Conservation (phyloP, 2,329 filamentous ascomycete species). For the Fusarium haematococcum region DNA sequence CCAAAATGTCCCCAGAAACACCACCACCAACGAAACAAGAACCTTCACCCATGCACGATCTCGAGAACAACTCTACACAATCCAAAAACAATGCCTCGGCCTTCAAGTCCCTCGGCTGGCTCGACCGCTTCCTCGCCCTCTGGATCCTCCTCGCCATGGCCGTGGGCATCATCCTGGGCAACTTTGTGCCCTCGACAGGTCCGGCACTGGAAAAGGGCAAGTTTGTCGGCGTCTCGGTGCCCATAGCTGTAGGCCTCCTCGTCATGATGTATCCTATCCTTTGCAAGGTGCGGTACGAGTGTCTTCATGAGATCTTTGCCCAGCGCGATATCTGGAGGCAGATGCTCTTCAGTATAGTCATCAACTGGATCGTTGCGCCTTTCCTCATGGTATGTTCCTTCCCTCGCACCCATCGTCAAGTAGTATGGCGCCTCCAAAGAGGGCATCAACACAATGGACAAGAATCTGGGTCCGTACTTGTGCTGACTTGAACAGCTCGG, state of each 20-base stretch:
- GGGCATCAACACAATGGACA: no score
- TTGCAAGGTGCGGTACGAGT: conserved; percentile 86
- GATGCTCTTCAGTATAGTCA: conserved; percentile 78
- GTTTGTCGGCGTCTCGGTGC: conserved; percentile 77
- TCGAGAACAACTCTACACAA: conserved; percentile 10
- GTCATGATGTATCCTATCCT: conserved; percentile 97
- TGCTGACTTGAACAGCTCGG: conserved; percentile 60
- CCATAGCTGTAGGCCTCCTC: conserved; percentile 81
- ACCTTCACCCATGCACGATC: background rate
- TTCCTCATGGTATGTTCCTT: conserved; percentile 76
- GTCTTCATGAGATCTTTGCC: conserved; percentile 74
- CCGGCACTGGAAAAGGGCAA: conserved; percentile 75
- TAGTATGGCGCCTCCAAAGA: background rate
- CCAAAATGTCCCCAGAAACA: background rate
- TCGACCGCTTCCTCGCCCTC: conserved; percentile 73
- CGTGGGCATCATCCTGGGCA: conserved; percentile 79
- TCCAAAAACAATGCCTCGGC: conserved; percentile 47
- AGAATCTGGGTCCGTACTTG: background rate
- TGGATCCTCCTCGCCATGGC: conserved; percentile 86
- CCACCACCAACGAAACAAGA: conserved; percentile 5
- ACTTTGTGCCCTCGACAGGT: conserved; percentile 74
- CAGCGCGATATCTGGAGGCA: conserved; percentile 79
- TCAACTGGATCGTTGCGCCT: conserved; percentile 88
- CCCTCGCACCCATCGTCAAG: background rate
- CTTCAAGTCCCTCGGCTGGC: conserved; percentile 67